phyloP scores from a whole-genome alignment of 148 eudicot genomes.

The Chenopodium formosanum region DNA sequence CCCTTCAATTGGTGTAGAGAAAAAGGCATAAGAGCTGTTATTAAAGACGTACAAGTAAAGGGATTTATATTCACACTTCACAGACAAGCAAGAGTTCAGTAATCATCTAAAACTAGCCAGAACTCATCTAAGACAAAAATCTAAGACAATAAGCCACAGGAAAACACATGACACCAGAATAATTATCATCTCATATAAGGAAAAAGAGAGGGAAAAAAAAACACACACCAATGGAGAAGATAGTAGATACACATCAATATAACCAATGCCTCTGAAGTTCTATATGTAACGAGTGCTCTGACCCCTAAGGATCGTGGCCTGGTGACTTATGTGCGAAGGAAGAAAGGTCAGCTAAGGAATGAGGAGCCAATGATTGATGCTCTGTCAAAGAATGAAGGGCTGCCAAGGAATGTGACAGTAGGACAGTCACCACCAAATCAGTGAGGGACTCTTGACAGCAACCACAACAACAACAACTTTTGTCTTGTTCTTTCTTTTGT shows the following conservation, averaged over 20 bases:
- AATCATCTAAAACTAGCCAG: background rate
- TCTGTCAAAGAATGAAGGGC: no score
- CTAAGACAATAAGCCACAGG: background rate
- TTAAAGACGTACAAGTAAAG: conserved; percentile 5
- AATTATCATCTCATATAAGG: background rate
- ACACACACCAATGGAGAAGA: background rate
- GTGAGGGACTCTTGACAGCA: no score
- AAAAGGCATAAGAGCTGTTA: conserved; percentile 7
- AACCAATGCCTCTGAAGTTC: background rate
- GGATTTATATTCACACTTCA: background rate
- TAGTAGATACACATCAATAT: background rate
- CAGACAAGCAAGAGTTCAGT: background rate
- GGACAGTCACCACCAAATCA: no score
- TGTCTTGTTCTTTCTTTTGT: no score
- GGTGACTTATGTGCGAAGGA: no score
- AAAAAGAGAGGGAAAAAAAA: background rate
- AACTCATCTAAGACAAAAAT: background rate
- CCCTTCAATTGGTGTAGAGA: conserved; percentile 56
- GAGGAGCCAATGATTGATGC: no score
- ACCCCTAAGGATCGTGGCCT: no score
- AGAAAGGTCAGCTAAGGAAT: no score
- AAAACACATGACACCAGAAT: background rate
- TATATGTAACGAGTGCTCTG: no score
- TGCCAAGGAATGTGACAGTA: no score
- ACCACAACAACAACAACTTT: no score